Conservation (phyloP, 495 filamentous ascomycete genomes). For the Rusavskia elegans region DNA sequence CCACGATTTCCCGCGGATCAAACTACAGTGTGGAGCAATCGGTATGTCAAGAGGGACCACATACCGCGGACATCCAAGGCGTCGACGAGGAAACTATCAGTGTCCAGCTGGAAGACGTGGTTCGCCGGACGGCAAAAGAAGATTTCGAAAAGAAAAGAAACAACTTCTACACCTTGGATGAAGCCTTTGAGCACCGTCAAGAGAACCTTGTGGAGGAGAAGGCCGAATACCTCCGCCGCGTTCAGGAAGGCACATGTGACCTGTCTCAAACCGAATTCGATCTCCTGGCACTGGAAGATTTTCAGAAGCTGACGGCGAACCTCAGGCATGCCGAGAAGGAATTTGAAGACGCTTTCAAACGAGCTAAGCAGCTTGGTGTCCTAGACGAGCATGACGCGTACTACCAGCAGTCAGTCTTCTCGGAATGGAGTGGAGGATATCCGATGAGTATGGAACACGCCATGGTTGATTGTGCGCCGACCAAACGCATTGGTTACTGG, state of each 20-base stretch:
- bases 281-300: neutral
- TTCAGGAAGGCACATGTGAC: neutral
- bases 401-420: constrained; percentile 1
- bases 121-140: neutral
- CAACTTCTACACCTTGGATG: neutral
- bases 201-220: neutral
- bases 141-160: neutral
- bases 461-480: neutral
- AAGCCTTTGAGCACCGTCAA: constrained; percentile 2
- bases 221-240: neutral
- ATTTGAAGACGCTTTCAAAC: neutral
- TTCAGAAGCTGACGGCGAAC: neutral
- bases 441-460: neutral
- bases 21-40: neutral
- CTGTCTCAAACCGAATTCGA: neutral
- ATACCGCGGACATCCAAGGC: neutral
- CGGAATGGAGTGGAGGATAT: neutral
- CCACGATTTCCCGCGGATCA: neutral
- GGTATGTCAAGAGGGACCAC: neutral
- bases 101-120: neutral
- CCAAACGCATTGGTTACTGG: constrained; percentile 3
- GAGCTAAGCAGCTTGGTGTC: neutral
- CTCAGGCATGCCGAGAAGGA: neutral
- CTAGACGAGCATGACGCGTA: neutral
- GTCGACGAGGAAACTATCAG: neutral